A percentile compares a stretch with the other conserved stretches of the same genome.
Evolutionary conservation across 139 green algal genomes (phyloP).

Genomic region (Protoeuglena noctilucae): DNA sequence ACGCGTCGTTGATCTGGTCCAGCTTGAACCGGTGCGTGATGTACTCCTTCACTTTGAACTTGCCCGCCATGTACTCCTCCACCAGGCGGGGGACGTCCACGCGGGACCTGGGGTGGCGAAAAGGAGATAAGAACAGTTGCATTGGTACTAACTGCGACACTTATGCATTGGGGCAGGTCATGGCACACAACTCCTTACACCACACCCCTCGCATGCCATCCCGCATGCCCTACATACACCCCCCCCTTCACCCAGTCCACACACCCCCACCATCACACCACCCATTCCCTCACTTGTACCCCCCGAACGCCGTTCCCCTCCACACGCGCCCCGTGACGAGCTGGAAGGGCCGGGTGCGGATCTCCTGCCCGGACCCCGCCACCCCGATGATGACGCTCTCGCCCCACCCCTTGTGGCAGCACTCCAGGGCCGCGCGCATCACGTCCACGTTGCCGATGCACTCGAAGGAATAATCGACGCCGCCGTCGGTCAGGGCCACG

Average conservation of each 20-base stretch:
- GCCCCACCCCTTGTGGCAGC: slow-evolving; percentile 72
- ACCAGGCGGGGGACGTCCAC: slow-evolving; percentile 75
- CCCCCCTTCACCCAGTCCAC: slow-evolving; percentile 11
- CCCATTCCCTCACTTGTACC: slow-evolving; percentile 66
- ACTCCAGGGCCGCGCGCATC: slow-evolving; percentile 90
- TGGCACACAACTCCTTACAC: neutral
- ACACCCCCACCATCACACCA: too few species aligned
- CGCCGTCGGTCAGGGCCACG: slow-evolving; percentile 74
- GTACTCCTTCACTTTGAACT: slow-evolving; percentile 72
- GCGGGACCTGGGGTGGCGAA: too few species aligned
- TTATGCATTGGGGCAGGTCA: neutral
- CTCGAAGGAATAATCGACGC: slow-evolving; percentile 89
- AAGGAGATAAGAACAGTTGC: too few species aligned
- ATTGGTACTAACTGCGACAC: too few species aligned
- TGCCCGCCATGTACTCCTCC: slow-evolving; percentile 56
- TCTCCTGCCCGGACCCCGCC: slow-evolving; percentile 69
- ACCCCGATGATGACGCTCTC: slow-evolving; percentile 69
- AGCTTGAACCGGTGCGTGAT: slow-evolving; percentile 77
- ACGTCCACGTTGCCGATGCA: slow-evolving; percentile 82
- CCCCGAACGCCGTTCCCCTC: slow-evolving; percentile 91
- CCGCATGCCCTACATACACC: neutral
- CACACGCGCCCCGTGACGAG: slow-evolving; percentile 78
- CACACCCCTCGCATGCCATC: neutral
- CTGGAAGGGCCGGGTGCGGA: slow-evolving; percentile 88
- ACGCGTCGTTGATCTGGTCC: slow-evolving; percentile 80